Base-by-base conservation (phyloP, 2,329 filamentous ascomycete genomes). In the Massarina eburnea region DNA sequence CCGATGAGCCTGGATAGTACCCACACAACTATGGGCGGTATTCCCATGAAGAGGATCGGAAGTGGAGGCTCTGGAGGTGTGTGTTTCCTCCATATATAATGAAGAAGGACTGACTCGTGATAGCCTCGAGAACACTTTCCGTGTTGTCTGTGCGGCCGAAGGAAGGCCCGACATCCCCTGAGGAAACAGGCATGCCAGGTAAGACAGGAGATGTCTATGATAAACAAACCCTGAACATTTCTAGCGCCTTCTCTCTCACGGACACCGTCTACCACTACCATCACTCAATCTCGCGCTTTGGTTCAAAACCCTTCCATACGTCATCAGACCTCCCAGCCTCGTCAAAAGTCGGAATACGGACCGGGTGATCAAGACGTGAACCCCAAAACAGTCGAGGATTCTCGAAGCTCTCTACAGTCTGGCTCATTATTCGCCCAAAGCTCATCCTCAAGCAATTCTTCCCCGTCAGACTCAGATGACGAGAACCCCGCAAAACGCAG, bases 121-220 rank as follows among this genome's bases (percentile, higher is more conserved):
- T 38, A 64, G 70, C 65, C 45, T 63, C 68, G 15, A 70, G 76
- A 49, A 72, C 76, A 7, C 71, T 77, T 1, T 84, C 82, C 2
- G 73, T 80, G 2, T 64, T 84, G 15, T 82, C 81, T 8, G 66
- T 79, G n/a, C 78, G 80, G n/a, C 60, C 58, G 21, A 79, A 75
- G 54, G 82, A 85, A 45, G 78, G 78, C n/a, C 78, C 80, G 2
- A 62, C 77, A 40, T 70, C 76, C 8, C 73, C 75, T 32, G 76
- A 70, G 46, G 81, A 83, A 18, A 66, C 59, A 4, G 75, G 69
- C 36, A 62, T 22, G 7, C 64, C 76, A 7, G 73, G 71, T 26
- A 77, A 34, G 45, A n/a, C 21, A 20, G 2, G 14, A 36, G 10
- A 36, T 22, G 21, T n/a, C 12, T 38, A 37, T 40, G 22, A 20